Percentiles rank a stretch among this genome's conserved stretches.
Evolutionary conservation across 2,329 filamentous ascomycete species (phyloP).

Genomic region (Colletotrichum eremochloae): DNA sequence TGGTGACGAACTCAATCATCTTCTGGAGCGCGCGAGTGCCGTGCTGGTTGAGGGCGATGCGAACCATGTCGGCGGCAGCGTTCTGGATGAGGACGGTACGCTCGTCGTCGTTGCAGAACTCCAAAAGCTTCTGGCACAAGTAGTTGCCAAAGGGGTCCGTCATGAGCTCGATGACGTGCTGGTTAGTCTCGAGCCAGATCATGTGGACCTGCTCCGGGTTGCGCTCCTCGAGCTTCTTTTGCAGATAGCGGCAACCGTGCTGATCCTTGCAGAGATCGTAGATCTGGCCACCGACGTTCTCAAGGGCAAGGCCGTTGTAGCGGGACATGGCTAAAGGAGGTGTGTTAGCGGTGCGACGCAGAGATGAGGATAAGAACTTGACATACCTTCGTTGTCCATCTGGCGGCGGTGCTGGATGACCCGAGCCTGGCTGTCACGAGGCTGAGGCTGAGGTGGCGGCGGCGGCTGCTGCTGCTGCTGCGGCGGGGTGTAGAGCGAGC

Average conservation of each 20-base stretch:
- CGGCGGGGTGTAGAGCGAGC: slow-evolving; percentile 59
- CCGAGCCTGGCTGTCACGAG: slow-evolving; percentile 81
- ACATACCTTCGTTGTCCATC: slow-evolving; percentile 78
- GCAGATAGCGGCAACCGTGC: slow-evolving; percentile 95
- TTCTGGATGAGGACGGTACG: slow-evolving; percentile 93
- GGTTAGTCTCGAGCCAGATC: slow-evolving; percentile 94
- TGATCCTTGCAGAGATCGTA: slow-evolving; percentile 97
- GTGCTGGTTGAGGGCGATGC: slow-evolving; percentile 96
- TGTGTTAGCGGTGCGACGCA: slow-evolving; percentile 47
- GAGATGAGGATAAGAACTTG: neutral
- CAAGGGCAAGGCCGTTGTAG: slow-evolving; percentile 85
- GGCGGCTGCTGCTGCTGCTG: slow-evolving; percentile 45
- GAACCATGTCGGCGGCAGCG: slow-evolving; percentile 87
- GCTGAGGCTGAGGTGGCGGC: slow-evolving; percentile 55
- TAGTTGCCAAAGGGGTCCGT: slow-evolving; percentile 99
- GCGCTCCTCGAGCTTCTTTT: slow-evolving; percentile 96
- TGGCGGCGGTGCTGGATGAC: slow-evolving; percentile 82
- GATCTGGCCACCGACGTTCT: slow-evolving; percentile 85
- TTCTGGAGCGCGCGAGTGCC: slow-evolving; percentile 97
- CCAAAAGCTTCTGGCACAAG: slow-evolving; percentile 96
- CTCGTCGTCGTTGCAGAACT: slow-evolving; percentile 95
- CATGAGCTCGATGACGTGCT: slow-evolving; percentile 97
- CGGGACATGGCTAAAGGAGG: slow-evolving; percentile 73
- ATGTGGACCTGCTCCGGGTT: slow-evolving; percentile 86
- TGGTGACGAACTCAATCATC: slow-evolving; percentile 98